phyloP scores from a whole-genome alignment of 2,329 filamentous ascomycete species.

The Periconia sp. region DNA sequence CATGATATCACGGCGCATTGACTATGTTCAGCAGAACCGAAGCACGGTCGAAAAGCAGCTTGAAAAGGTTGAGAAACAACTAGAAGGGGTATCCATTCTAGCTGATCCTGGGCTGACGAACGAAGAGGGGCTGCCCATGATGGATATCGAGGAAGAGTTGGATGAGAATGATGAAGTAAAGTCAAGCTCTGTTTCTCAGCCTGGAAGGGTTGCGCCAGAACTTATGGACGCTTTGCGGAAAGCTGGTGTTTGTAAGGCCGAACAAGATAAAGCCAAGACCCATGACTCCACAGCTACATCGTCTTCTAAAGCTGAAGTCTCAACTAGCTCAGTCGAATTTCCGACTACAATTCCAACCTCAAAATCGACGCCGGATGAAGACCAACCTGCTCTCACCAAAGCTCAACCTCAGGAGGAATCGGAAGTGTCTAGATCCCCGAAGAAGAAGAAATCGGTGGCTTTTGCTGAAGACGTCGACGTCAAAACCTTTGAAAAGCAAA shows the following conservation, averaged over 20 bases:
- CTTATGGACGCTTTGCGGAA: slow-evolving; percentile 74
- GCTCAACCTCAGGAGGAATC: not conserved
- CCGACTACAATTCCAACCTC: not conserved
- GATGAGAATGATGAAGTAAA: slow-evolving; percentile 89
- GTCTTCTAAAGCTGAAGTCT: not conserved
- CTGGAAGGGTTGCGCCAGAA: slow-evolving; percentile 67
- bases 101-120: slow-evolving; percentile 64
- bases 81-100: slow-evolving; percentile 60
- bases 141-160: slow-evolving; percentile 88
- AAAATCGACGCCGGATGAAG: not conserved
- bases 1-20: slow-evolving; percentile 73
- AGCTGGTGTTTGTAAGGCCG: slow-evolving; percentile 61
- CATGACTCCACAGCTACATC: not conserved
- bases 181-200: slow-evolving; percentile 53
- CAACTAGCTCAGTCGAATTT: not conserved
- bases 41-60: slow-evolving; percentile 73
- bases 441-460: slow-evolving; percentile 60
- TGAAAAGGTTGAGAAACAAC: slow-evolving; percentile 66
- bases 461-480: slow-evolving; percentile 64
- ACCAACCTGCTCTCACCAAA: not conserved
- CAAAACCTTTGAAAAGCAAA: slow-evolving; percentile 21
- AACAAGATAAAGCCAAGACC: slow-evolving; percentile 16
- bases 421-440: not conserved
- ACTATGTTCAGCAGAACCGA: slow-evolving; percentile 87
- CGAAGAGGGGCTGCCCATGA: slow-evolving; percentile 74